Percentiles rank a stretch among this genome's conserved stretches.
phyloP scores from a whole-genome alignment of 805 yeast species.

The Saccharomycopsis synnaedendra region DNA sequence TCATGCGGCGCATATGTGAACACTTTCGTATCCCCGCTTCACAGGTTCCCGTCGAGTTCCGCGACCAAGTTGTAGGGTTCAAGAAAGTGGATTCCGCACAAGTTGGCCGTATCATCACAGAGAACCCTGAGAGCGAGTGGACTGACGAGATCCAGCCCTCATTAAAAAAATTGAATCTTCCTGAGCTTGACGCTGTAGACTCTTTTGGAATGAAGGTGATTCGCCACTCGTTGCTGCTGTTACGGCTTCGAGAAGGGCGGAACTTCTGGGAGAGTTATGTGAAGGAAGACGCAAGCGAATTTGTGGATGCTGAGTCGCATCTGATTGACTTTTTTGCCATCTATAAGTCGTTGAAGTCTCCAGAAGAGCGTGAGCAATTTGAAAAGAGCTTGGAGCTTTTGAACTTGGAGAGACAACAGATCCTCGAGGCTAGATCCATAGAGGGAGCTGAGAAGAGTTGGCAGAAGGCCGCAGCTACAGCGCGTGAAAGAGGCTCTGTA shows the following conservation, averaged over 20 bases:
- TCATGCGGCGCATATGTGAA: constrained; percentile 16
- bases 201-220: constrained; percentile 72
- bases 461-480: constrained; percentile 70
- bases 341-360: constrained; percentile 39
- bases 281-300: constrained; percentile 9
- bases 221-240: constrained; percentile 57
- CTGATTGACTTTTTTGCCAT: constrained; percentile 56
- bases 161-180: constrained; percentile 43
- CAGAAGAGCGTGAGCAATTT: constrained; percentile 40
- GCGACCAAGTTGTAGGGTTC: constrained; percentile 4
- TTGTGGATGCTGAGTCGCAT: constrained; percentile 17
- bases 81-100: neutral
- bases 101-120: too few relatives aligned
- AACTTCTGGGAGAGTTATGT: constrained; percentile 8
- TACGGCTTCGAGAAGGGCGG: constrained; percentile 22
- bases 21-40: constrained; percentile 17
- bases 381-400: constrained; percentile 56
- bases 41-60: constrained; percentile 26
- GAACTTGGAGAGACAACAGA: constrained; percentile 66
- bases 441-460: constrained; percentile 84
- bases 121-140: neutral
- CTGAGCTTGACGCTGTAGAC: constrained; percentile 51
- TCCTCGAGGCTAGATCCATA: constrained; percentile 65
- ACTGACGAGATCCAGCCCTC: constrained; percentile 24
- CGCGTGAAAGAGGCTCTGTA: constrained; percentile 43